A percentile compares a stretch with the other conserved stretches of the same genome.
phyloP scores from a whole-genome alignment of 176 grass and related monocot genomes.

The Guadua angustifolia region DNA sequence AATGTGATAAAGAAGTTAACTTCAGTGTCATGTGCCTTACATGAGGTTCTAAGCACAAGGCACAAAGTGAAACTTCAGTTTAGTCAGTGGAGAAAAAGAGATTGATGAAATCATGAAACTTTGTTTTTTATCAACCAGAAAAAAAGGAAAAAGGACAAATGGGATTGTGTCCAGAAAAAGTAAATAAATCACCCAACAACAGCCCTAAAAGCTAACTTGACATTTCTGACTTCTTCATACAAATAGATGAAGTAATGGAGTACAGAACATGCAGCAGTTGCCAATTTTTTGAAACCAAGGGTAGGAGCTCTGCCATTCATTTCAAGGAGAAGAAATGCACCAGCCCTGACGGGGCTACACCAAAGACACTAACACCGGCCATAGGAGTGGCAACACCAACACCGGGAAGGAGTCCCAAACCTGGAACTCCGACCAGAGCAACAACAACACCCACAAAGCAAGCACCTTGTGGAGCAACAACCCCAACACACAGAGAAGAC shows the following conservation, averaged over 20 bases:
- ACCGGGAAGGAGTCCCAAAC: too few relatives aligned
- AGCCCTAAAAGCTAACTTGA: constrained; percentile 10
- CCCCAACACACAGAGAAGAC: too few relatives aligned
- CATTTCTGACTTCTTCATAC: neutral
- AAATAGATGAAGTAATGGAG: constrained; percentile 27
- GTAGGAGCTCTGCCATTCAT: too few relatives aligned
- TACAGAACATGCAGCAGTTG: constrained; percentile 8
- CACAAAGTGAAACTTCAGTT: neutral
- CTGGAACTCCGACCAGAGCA: too few relatives aligned
- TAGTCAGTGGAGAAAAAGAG: constrained; percentile 15
- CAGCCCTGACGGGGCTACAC: too few relatives aligned
- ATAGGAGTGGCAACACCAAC: too few relatives aligned
- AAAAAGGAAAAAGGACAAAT: neutral
- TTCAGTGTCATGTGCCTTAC: constrained; percentile 35
- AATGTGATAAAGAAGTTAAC: constrained; percentile 44
- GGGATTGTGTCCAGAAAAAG: neutral
- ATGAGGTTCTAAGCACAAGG: constrained; percentile 8
- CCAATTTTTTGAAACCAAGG: neutral
- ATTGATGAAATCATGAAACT: neutral
- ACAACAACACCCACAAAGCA: too few relatives aligned
- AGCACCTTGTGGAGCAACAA: too few relatives aligned
- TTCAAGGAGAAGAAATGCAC: too few relatives aligned
- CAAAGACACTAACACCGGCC: too few relatives aligned
- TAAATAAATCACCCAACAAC: constrained; percentile 15
- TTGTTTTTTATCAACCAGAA: neutral